phyloP scores from a whole-genome alignment of 2,329 filamentous ascomycete genomes.

The Penicillium sp. region DNA sequence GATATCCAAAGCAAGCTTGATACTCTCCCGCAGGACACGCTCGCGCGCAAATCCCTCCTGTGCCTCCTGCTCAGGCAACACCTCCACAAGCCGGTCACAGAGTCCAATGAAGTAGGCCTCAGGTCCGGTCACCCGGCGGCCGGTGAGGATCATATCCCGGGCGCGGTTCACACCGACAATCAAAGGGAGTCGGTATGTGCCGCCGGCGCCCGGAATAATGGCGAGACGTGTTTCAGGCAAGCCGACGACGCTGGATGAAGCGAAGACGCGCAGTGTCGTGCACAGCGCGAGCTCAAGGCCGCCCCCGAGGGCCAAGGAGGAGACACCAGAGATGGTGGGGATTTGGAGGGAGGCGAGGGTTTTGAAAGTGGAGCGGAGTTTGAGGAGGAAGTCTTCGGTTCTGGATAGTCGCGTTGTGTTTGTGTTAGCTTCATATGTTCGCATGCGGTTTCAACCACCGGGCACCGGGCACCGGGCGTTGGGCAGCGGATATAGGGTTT shows the following conservation, averaged over 20 bases:
- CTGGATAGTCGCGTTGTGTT: slow-evolving; percentile 47
- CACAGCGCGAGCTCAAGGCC: slow-evolving; percentile 89
- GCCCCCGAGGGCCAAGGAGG: slow-evolving; percentile 82
- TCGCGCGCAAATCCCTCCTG: slow-evolving; percentile 61
- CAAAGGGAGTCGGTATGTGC: slow-evolving; percentile 80
- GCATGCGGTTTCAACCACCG: not conserved
- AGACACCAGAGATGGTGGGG: slow-evolving; percentile 85
- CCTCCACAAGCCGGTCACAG: slow-evolving; percentile 84
- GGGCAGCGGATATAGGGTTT: slow-evolving; percentile 9
- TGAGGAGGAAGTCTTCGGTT: slow-evolving; percentile 72
- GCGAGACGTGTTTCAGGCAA: slow-evolving; percentile 89
- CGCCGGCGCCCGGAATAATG: slow-evolving; percentile 92
- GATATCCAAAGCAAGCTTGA: slow-evolving; percentile 77
- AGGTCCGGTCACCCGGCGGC: slow-evolving; percentile 74
- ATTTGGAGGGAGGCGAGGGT: slow-evolving; percentile 73
- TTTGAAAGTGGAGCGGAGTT: slow-evolving; percentile 73
- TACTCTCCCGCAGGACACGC: slow-evolving; percentile 70
- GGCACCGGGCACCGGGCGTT: not conserved
- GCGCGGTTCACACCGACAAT: slow-evolving; percentile 78
- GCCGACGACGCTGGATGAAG: slow-evolving; percentile 72
- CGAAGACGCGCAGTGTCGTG: slow-evolving; percentile 84
- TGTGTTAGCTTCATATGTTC: not conserved
- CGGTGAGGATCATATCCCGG: slow-evolving; percentile 87
- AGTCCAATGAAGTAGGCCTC: slow-evolving; percentile 92
- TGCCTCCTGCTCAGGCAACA: slow-evolving; percentile 55